These are phyloP conservation scores for Dichotomopilus funicola DNA, from an alignment of 2,329 filamentous ascomycete species.

Conservation along the genomic window DNA sequence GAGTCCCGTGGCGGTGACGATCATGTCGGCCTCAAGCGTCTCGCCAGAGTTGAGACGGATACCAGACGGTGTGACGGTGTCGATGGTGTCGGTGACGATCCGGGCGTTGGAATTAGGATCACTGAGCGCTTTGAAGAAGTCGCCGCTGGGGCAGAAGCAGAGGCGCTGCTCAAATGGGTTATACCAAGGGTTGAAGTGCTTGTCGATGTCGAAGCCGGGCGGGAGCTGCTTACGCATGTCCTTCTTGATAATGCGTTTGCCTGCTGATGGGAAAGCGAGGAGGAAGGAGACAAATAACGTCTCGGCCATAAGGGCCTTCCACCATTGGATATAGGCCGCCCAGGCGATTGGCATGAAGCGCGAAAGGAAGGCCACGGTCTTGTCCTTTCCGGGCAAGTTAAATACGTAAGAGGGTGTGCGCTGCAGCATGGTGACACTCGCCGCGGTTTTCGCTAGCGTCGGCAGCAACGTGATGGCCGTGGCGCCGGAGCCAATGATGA, in stretches of 20 bases:
- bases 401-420: slow-evolving; percentile 68
- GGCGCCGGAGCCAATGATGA: slow-evolving; percentile 71
- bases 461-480: slow-evolving; percentile 75
- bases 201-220: slow-evolving; percentile 44
- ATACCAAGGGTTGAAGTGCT: slow-evolving; percentile 60
- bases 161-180: slow-evolving; percentile 68
- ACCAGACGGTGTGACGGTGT: slow-evolving; percentile 41
- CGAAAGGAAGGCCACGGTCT: slow-evolving; percentile 33
- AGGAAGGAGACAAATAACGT: slow-evolving; percentile 45
- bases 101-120: slow-evolving; percentile 36
- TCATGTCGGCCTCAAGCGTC: slow-evolving; percentile 56
- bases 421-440: slow-evolving; percentile 71
- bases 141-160: slow-evolving; percentile 55
- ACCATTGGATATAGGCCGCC: slow-evolving; percentile 41
- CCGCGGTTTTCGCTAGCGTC: slow-evolving; percentile 56
- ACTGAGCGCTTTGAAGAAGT: slow-evolving; percentile 46
- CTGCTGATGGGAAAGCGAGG: slow-evolving; percentile 43
- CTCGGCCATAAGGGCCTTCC: slow-evolving; percentile 42
- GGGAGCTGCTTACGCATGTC: slow-evolving; percentile 48
- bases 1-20: slow-evolving; percentile 63
- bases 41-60: slow-evolving; percentile 43
- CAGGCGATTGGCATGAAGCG: slow-evolving; percentile 42
- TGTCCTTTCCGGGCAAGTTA: slow-evolving; percentile 40
- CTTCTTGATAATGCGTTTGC: slow-evolving; percentile 41
- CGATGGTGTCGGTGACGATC: slow-evolving; percentile 47